A percentile compares a stretch with the other conserved stretches of the same genome.
Evolutionary conservation across 106 monocot genomes (phyloP).

Genomic region (Posidonia australis): DNA sequence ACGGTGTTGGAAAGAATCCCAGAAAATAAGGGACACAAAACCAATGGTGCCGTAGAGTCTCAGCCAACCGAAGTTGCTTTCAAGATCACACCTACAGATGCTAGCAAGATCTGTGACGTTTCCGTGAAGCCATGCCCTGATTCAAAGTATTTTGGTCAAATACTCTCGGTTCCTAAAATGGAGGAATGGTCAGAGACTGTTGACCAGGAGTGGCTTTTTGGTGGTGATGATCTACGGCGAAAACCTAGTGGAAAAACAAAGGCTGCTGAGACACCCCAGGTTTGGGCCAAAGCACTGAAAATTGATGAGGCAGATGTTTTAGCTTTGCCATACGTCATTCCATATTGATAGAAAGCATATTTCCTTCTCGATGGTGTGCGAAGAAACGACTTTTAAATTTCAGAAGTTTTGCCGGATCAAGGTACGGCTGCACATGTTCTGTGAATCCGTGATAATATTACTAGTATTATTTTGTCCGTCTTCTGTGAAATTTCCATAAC

Average conservation of each 20-base stretch:
- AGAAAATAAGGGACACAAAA: constrained; percentile 22
- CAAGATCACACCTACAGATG: background rate
- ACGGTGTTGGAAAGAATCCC: constrained; percentile 8
- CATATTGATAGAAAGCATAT: constrained; percentile 39
- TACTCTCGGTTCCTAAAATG: constrained; percentile 48
- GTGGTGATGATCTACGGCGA: constrained; percentile 3
- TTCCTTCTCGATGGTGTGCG: too few relatives aligned
- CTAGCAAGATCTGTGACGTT: constrained; percentile 11
- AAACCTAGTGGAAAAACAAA: constrained; percentile 2
- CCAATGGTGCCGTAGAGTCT: constrained; percentile 26
- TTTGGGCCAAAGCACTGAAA: constrained; percentile 44
- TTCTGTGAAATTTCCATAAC: background rate
- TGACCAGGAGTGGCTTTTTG: constrained; percentile 58
- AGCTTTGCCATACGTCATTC: constrained; percentile 73
- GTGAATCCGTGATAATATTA: too few relatives aligned
- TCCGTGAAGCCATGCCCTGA: constrained; percentile 38
- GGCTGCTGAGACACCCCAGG: constrained; percentile 21
- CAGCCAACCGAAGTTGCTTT: constrained; percentile 10
- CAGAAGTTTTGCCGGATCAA: too few relatives aligned
- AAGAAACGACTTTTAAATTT: too few relatives aligned
- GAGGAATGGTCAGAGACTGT: constrained; percentile 37
- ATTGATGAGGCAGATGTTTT: constrained; percentile 44
- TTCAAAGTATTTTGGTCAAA: constrained; percentile 32
- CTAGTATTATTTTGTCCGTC: background rate
- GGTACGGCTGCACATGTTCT: too few relatives aligned